Base-by-base conservation (phyloP, 2,329 filamentous ascomycete species). In the Arachnomyces sp. region DNA sequence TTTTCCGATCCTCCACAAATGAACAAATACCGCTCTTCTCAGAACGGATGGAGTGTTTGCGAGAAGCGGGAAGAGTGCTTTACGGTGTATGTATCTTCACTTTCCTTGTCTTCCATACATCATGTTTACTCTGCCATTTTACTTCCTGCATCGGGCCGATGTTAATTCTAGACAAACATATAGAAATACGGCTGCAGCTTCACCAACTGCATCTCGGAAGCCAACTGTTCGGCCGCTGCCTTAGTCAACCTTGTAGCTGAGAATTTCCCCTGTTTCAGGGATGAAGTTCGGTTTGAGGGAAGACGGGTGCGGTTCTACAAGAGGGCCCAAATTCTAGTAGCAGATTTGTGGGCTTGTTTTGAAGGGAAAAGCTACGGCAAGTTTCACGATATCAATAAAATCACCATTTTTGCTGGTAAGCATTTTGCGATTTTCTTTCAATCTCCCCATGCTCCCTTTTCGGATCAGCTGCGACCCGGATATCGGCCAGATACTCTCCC, bases 271-370 rank as follows among this genome's bases (percentile, higher is more conserved):
- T 93, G 86, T 64, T 95, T 98, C 67, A 74, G 82, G 15, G 92
- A 98, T 55, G 84, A 89, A 57, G 77, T 80, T 42, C 63, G 57
- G 3, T 95, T 88, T 57, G 80, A 90, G 39, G 80, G 80, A 7
- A 80, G 81, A 33, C 75, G 73, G 42, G 80, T 98, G 2, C 82
- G 87, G 11, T 76, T 98, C 46, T 79, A 95, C 57, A 98, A 98
- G 66, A 80, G 93, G 8, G 89, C 92, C 2, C 92, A 98, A 63
- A 98, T 98, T 44, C 75, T 96, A 14, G 89, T 94, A 2, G 93
- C 93, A 15, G 92, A 98, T 61, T 61, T 96, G 1, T 98, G 93
- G 93, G 93, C 92, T 4, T 93, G 88, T 47, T 96, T 96, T 60
- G 78, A 90, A 39, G 88, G 87, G 34, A 72, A 82, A 50, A 73